Base-by-base conservation (phyloP, 2,329 filamentous ascomycete genomes). In the Clonostachys rosea region DNA sequence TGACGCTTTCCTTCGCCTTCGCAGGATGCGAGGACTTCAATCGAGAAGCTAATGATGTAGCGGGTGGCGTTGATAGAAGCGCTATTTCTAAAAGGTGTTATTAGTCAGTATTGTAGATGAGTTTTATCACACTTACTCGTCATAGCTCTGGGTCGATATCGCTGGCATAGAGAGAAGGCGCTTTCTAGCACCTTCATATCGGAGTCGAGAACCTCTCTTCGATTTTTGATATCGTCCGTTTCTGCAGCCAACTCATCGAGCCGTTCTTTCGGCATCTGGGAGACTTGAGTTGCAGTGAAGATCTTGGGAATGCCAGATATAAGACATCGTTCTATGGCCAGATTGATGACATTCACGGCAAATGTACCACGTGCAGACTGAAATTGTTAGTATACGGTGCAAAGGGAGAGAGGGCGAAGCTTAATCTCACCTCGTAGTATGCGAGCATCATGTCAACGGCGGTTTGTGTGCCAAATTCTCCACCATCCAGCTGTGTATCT, bases 291-390 rank as follows among this genome's bases (percentile, higher is more conserved):
- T 2, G 68, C 60, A 0, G 66, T 71, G 34, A 78, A 59, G 4
- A 78, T 71, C 0, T 50, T 46, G 1, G 66, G 62, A 1, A 78
- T 48, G 2, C 69, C 63, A 1, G 48, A 55, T 0, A 79, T 56
- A 1, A 79, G 65, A 41, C 71, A 76, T 34, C 70, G 71, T 52
- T 79, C 75, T 1, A 75, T 61, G 0, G 66, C 74, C 1, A 77
- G 59, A n/a, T 66, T 74, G 16, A 70, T 62, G 10, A 78, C 59
- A 17, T 75, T 75, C 5, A 79, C 70, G 4, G 70, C 61, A 43
- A 78, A 75, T 0, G 67, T 71, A 12, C 67, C 54, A 4, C 70
- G 59, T 2, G 70, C 67, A 55, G 70, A 67, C 69, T 73, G 7
- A 30, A 16, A 5, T 6, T 17, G 11, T 14, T 24, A 9, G n/a